Evolutionary conservation across 2,329 filamentous ascomycete species (phyloP).

Genomic region (Chrysoporthe puriensis): DNA sequence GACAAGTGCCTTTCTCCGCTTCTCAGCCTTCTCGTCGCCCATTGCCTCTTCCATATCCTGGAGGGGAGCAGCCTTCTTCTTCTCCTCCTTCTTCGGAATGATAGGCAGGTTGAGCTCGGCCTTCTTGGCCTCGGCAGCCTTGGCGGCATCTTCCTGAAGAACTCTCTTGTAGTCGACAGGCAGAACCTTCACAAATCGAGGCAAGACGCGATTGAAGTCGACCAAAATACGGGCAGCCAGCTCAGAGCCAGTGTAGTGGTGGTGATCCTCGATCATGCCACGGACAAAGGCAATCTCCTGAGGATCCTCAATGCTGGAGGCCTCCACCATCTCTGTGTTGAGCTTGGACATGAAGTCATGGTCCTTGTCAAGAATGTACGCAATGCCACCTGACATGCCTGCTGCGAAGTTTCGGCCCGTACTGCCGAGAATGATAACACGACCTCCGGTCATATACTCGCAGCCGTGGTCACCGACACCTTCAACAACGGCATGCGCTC

Average conservation of each 20-base stretch:
- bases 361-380: slow-evolving; percentile 88
- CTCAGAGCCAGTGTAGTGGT: slow-evolving; percentile 97
- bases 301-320: slow-evolving; percentile 80
- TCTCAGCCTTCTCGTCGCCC: slow-evolving; percentile 80
- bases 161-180: slow-evolving; percentile 97
- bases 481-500: slow-evolving; percentile 93
- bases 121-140: slow-evolving; percentile 83
- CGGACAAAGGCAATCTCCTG: slow-evolving; percentile 88
- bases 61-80: slow-evolving; percentile 73
- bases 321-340: slow-evolving; percentile 97
- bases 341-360: slow-evolving; percentile 90
- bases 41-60: slow-evolving; percentile 92
- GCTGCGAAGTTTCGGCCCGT: slow-evolving; percentile 97
- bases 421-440: slow-evolving; percentile 81
- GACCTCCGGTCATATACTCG: slow-evolving; percentile 98
- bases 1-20: slow-evolving; percentile 85
- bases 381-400: slow-evolving; percentile 98
- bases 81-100: slow-evolving; percentile 68
- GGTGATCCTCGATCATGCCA: slow-evolving; percentile 92
- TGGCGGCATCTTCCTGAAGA: slow-evolving; percentile 80
- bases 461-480: slow-evolving; percentile 95
- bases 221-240: slow-evolving; percentile 88
- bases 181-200: slow-evolving; percentile 89
- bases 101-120: slow-evolving; percentile 80
- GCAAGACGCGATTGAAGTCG: slow-evolving; percentile 92